Evolutionary conservation across 2,329 filamentous ascomycete genomes (phyloP), one percentile per base, ranked within the genome.

Genomic region (Beauveria medogensis): DNA sequence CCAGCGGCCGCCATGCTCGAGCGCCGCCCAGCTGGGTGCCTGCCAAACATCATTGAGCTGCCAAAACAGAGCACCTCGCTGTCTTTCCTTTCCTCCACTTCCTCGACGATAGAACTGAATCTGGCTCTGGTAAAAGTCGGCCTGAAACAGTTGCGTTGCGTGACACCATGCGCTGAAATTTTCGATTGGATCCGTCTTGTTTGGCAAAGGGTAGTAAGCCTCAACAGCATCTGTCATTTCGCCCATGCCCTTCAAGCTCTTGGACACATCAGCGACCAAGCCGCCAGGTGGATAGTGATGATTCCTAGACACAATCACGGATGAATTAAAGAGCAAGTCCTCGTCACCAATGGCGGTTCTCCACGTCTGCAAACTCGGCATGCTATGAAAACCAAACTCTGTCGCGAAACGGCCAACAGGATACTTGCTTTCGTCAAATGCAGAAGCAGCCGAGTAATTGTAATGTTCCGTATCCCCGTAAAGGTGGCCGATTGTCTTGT

Each of bases 11-110:
- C 82, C 80, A 63, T 85, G 85, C 67, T 87, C 84, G 40, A 87
- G 81, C 0, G 82, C 80, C 0, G 84, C 82, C 84, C 84, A 87
- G 0, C 82, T 85, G 0, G 84, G 83, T 1, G 82, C 83, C 64
- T 84, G 82, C 83, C 83, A 86, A 62, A 85, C 80, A 66, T 87
- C 84, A 65, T 87, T 83, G 1, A 88, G 73, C 66, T 87, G 84
- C 85, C 84, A 88, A 68, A 86, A 87, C 5, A 88, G 68, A 12
- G 77, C 78, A 0, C 84, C 84, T 2, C 87, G 75, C 65, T 86
- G 83, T 0, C 82, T 75, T 63, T 87, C 79, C 86, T 69, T 87
- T 78, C 20, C 18, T 6, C 37, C 55, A 8, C 5, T 51, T 18
- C 55, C 55, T 18, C 46, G 55, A 18, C 47, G 55, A 22, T 59